phyloP scores from a whole-genome alignment of 164 flowering plant species.

The Piper betle region DNA sequence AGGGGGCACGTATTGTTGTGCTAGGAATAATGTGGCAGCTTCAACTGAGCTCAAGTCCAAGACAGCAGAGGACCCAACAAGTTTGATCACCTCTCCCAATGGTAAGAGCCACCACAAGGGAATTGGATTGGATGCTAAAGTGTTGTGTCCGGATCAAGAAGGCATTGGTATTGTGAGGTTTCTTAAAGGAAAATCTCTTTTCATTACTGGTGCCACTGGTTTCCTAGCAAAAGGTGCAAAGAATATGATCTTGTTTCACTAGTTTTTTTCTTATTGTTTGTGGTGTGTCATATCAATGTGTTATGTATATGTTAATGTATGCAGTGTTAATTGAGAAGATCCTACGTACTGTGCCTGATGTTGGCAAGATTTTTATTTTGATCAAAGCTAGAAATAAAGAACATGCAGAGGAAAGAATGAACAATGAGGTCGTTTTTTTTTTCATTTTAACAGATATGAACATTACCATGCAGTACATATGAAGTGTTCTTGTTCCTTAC shows the following conservation, averaged over 20 bases:
- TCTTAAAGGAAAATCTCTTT: conserved; percentile 57
- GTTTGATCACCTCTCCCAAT: conserved; percentile 37
- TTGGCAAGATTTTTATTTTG: conserved; percentile 62
- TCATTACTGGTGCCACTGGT: conserved; percentile 92
- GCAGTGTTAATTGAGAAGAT: conserved; percentile 94
- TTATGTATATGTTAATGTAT: background rate
- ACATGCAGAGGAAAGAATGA: conserved; percentile 60
- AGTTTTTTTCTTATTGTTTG: too few relatives aligned
- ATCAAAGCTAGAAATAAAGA: conserved; percentile 70
- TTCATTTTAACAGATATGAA: background rate
- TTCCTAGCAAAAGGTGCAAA: conserved; percentile 78
- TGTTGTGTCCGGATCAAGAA: conserved; percentile 23
- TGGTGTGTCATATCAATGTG: background rate
- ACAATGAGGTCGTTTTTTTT: conserved; percentile 46
- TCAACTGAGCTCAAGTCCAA: conserved; percentile 25
- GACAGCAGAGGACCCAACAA: conserved; percentile 16
- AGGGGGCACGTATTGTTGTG: conserved; percentile 26
- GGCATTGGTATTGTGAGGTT: conserved; percentile 78
- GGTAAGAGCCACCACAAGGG: conserved; percentile 23
- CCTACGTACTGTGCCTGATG: conserved; percentile 69
- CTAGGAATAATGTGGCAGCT: conserved; percentile 23
- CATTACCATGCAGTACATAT: background rate
- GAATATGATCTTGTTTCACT: too few relatives aligned
- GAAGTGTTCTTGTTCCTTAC: background rate
- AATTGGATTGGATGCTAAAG: conserved; percentile 12